Conservation (phyloP, 257 asterid species). For the Nicotiana obtusifolia region DNA sequence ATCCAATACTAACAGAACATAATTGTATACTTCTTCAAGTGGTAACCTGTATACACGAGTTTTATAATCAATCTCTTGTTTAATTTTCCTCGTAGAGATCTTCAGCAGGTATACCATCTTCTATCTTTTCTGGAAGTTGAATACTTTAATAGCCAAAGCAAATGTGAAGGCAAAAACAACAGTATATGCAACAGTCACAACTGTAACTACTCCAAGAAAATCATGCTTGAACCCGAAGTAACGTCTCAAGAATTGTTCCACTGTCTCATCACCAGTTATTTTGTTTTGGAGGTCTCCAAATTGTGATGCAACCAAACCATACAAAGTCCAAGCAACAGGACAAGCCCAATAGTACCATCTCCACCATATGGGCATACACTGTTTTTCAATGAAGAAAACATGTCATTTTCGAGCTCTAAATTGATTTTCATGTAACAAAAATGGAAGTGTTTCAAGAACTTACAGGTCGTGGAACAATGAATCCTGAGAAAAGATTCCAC, state of each 20-base stretch:
- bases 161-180: constrained; percentile 38
- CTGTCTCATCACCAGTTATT: constrained; percentile 7
- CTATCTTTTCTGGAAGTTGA: constrained; percentile 57
- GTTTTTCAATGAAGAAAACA: constrained; percentile 6
- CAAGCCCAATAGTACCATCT: constrained; percentile 79
- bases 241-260: constrained; percentile 37
- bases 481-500: constrained; percentile 78
- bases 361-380: constrained; percentile 79
- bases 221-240: constrained; percentile 49
- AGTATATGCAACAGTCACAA: constrained; percentile 19
- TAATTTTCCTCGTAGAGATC: neutral
- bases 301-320: constrained; percentile 53
- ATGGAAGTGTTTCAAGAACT: constrained; percentile 15
- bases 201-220: constrained; percentile 45
- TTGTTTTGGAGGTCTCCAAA: constrained; percentile 38
- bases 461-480: constrained; percentile 69
- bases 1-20: neutral
- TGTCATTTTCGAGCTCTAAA: neutral
- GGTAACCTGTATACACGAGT: neutral
- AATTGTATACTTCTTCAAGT: neutral
- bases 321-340: constrained; percentile 59
- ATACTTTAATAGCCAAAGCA: constrained; percentile 35
- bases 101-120: neutral
- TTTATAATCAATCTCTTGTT: neutral
- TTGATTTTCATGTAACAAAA: neutral